These are phyloP conservation scores for Phialophora chinensis DNA, from an alignment of 2,329 filamentous ascomycete genomes.

Conservation along the genomic window DNA sequence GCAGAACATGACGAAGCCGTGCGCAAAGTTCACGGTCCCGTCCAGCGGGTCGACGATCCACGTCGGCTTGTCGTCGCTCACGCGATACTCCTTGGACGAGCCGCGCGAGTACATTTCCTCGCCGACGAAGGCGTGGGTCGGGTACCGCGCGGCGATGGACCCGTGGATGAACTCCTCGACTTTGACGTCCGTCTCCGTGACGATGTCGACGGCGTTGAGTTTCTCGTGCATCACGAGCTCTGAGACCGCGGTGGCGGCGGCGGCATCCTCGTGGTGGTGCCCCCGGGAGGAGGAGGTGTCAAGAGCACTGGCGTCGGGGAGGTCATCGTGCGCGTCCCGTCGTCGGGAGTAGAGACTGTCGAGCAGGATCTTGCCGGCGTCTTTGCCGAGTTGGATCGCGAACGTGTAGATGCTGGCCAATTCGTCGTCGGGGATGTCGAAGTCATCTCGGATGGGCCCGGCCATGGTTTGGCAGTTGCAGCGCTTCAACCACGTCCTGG, in stretches of 20 bases:
- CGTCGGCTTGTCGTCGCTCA: conserved; percentile 64
- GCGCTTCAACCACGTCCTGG: too few relatives aligned
- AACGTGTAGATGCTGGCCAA: conserved; percentile 72
- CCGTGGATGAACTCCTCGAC: conserved; percentile 73
- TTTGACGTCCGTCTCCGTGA: conserved; percentile 77
- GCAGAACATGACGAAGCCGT: conserved; percentile 81
- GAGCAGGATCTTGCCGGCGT: conserved; percentile 71
- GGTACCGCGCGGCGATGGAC: conserved; percentile 65
- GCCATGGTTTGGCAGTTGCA: neutral
- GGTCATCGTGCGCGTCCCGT: conserved; percentile 57
- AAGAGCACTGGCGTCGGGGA: conserved; percentile 57
- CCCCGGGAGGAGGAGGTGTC: conserved; percentile 48
- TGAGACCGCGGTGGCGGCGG: neutral
- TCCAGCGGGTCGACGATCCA: conserved; percentile 81
- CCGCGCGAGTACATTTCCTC: conserved; percentile 72
- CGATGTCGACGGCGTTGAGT: conserved; percentile 76
- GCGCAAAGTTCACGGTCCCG: conserved; percentile 80
- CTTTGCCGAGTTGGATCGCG: conserved; percentile 71
- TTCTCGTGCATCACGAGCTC: conserved; percentile 64
- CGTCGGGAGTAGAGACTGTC: conserved; percentile 66
- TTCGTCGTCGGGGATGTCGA: conserved; percentile 47
- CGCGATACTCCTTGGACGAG: conserved; percentile 70
- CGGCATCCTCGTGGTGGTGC: too few relatives aligned
- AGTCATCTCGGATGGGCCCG: neutral
- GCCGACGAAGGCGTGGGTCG: conserved; percentile 74